These are phyloP conservation scores for Leccinum subgranulosum DNA, from an alignment of 768 basidiomycete genomes.

Conservation along the genomic window DNA sequence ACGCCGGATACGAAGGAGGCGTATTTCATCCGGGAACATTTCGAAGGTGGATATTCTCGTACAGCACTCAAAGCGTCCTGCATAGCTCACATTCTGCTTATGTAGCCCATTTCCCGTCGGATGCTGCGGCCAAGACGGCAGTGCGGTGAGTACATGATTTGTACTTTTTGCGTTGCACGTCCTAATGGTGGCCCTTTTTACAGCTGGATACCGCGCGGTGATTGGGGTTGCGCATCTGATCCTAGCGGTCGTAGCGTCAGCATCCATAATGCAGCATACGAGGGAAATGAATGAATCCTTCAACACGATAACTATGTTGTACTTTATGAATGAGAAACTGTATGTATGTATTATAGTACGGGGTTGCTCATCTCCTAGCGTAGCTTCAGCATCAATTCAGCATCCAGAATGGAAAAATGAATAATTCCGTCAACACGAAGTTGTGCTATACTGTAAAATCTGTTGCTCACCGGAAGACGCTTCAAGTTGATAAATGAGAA, in stretches of 20 bases:
- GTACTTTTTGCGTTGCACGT: slow-evolving; percentile 1
- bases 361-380: slow-evolving; percentile 92
- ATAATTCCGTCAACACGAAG: slow-evolving; percentile 9
- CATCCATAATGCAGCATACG: slow-evolving; percentile 93
- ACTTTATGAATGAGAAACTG: background rate
- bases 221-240: slow-evolving; percentile 95
- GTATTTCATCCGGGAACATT: slow-evolving; percentile 87
- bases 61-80: background rate
- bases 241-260: slow-evolving; percentile 94
- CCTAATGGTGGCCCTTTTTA: slow-evolving; percentile 11
- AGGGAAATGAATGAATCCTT: slow-evolving; percentile 15
- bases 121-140: slow-evolving; percentile 85
- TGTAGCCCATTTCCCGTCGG: slow-evolving; percentile 74
- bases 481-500: too few species aligned
- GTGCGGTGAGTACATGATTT: slow-evolving; percentile 60
- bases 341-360: slow-evolving; percentile 25
- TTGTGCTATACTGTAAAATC: background rate
- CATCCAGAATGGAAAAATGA: slow-evolving; percentile 68
- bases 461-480: too few species aligned
- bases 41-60: slow-evolving; percentile 55
- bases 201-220: slow-evolving; percentile 91
- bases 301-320: slow-evolving; percentile 10
- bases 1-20: slow-evolving; percentile 97
- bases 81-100: slow-evolving; percentile 1
- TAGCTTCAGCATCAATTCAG: slow-evolving; percentile 95